Conservation (phyloP, 1,139 yeast genomes). For the Blastobotrys malaysiensis region DNA sequence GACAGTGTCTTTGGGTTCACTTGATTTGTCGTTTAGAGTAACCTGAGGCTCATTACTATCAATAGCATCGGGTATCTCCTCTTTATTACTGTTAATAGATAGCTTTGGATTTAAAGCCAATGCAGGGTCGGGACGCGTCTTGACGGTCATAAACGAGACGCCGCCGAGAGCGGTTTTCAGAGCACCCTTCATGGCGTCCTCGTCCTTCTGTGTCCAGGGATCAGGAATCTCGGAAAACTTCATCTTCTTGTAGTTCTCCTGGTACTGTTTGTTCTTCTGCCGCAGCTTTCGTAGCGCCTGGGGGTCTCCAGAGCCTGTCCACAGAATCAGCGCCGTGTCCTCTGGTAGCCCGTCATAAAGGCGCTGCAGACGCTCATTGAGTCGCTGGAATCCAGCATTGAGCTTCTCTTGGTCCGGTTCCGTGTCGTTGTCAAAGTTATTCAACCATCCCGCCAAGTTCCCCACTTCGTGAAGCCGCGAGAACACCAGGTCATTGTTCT, state of each 20-base stretch:
- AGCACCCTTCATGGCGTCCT: slow-evolving; percentile 32
- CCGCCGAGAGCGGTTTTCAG: slow-evolving; percentile 47
- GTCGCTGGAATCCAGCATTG: slow-evolving; percentile 15
- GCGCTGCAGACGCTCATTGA: slow-evolving; percentile 43
- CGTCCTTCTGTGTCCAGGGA: slow-evolving; percentile 50
- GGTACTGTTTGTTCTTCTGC: slow-evolving; percentile 37
- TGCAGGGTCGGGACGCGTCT: slow-evolving; percentile 18
- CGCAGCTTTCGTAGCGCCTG: slow-evolving; percentile 48
- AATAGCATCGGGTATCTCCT: too few relatives aligned
- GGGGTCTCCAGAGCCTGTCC: slow-evolving; percentile 62
- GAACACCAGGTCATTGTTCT: slow-evolving; percentile 44
- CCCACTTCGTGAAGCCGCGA: slow-evolving; percentile 59
- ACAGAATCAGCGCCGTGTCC: slow-evolving; percentile 54
- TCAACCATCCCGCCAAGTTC: slow-evolving; percentile 29
- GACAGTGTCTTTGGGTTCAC: too few relatives aligned
- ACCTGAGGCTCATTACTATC: too few relatives aligned
- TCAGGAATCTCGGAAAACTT: slow-evolving; percentile 40
- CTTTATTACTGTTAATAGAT: not conserved
- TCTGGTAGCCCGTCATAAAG: slow-evolving; percentile 53
- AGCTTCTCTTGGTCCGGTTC: slow-evolving; percentile 5
- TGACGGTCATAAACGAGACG: slow-evolving; percentile 47
- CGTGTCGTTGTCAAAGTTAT: slow-evolving; percentile 5
- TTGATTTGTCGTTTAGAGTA: too few relatives aligned
- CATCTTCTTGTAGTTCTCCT: slow-evolving; percentile 40
- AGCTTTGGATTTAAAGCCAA: not conserved